These are phyloP conservation scores for Fistulifera pelliculosa DNA, from an alignment of 108 stramenopile genomes.

Conservation along the genomic window DNA sequence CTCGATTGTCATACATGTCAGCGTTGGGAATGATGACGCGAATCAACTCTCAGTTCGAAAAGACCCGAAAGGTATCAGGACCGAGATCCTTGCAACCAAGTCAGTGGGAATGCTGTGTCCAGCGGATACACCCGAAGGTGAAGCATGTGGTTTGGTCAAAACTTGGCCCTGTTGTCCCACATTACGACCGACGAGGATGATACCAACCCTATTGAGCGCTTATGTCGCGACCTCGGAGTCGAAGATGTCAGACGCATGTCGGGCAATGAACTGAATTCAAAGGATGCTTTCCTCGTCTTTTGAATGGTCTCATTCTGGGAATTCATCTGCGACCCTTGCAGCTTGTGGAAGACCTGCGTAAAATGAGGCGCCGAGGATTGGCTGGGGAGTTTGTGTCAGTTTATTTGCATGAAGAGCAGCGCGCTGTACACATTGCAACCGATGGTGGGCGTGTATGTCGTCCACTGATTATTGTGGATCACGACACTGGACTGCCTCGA, in stretches of 20 bases:
- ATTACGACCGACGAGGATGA: conserved; percentile 92
- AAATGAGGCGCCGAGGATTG: conserved; percentile 78
- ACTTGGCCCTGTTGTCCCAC: conserved; percentile 91
- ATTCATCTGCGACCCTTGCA: conserved; percentile 67
- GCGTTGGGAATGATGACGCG: conserved; percentile 98
- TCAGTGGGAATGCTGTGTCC: conserved; percentile 99
- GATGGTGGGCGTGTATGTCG: conserved; percentile 98
- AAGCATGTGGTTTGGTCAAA: conserved; percentile 97
- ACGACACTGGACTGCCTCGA: conserved; percentile 56
- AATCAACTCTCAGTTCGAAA: conserved; percentile 96
- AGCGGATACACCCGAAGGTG: conserved; percentile 94
- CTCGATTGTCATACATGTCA: conserved; percentile 88
- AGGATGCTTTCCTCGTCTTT: conserved; percentile 83
- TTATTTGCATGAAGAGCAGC: conserved; percentile 88
- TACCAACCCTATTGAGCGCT: conserved; percentile 72
- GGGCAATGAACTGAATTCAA: conserved; percentile 86
- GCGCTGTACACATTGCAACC: conserved; percentile 93
- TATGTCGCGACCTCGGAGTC: conserved; percentile 93
- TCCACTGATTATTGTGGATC: conserved; percentile 85
- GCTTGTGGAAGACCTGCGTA: conserved; percentile 71
- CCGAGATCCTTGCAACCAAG: conserved; percentile 94
- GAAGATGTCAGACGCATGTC: conserved; percentile 88
- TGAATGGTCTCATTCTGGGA: conserved; percentile 94
- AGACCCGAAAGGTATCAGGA: conserved; percentile 94
- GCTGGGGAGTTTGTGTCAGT: conserved; percentile 96